Conservation (phyloP, 2,329 filamentous ascomycete species). For the Colletotrichum australisinense region DNA sequence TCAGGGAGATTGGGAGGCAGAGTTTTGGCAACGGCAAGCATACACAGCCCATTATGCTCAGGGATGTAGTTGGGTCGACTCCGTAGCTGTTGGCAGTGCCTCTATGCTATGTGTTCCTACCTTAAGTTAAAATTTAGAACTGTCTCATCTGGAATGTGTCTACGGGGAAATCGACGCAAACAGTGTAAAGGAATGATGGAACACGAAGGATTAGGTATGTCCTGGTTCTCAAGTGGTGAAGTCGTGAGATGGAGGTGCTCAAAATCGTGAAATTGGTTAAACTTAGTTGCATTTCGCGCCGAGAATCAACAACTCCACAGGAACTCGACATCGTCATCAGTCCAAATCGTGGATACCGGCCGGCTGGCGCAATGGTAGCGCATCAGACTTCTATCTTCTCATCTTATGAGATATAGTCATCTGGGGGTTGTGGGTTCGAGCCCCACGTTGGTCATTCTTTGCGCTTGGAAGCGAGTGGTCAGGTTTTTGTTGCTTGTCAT, state of each 20-base stretch:
- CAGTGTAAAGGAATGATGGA: too few relatives aligned
- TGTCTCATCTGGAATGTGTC: too few relatives aligned
- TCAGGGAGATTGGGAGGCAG: not conserved
- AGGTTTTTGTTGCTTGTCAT: not conserved
- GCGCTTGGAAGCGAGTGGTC: too few relatives aligned
- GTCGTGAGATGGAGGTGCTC: not conserved
- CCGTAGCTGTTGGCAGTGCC: not conserved
- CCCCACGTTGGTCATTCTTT: slow-evolving; percentile 28
- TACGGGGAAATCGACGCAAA: too few relatives aligned
- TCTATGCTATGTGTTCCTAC: too few relatives aligned
- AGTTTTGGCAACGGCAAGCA: not conserved
- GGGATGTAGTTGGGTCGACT: not conserved
- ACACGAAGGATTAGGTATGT: not conserved
- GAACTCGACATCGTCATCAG: not conserved
- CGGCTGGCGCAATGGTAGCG: slow-evolving; percentile 36
- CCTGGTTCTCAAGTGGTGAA: not conserved
- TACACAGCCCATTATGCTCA: slow-evolving; percentile 1
- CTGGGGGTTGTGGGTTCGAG: slow-evolving; percentile 36
- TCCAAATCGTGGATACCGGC: not conserved
- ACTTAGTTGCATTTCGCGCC: not conserved
- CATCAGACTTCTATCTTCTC: slow-evolving; percentile 32
- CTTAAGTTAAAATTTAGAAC: too few relatives aligned
- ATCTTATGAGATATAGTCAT: not conserved
- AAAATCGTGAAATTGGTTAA: not conserved
- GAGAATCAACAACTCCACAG: rapidly evolving